Base-by-base conservation (phyloP, 352 stramenopile species). In the Globisporangium heterothallicum region DNA sequence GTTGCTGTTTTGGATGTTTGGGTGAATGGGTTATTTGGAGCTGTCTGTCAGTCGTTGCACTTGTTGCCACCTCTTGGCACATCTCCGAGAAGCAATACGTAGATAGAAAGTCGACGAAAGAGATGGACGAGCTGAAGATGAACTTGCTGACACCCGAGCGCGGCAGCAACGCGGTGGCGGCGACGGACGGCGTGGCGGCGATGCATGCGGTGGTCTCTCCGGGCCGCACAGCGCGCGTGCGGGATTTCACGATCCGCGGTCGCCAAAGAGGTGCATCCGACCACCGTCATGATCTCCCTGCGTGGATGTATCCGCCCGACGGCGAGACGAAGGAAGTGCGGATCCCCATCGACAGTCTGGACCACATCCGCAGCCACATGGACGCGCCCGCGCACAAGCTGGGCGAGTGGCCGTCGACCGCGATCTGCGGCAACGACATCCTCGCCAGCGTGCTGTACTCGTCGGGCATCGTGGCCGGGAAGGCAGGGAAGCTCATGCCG, bases 391-490 rank as follows among this genome's bases (percentile, higher is more conserved):
- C 64, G 25, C 55, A 66, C 13, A 53, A 65, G 52, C 64, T 96
- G 22, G 62, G 72, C 25, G 77, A 96, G 65, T 94, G 86, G 72
- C 75, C 77, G 26, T 87, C 88, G 13, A 97, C 89, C 5, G 82
- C 83, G 29, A 97, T 97, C 51, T 95, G 81, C 49, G 90, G 90
- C 12, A 97, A 97, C 53, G 89, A 97, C 46, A 95, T 97, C 52
- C 57, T 96, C n/a, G 82, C 78, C 34, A 95, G 78, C 49, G 87
- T 86, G 22, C 72, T 96, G 18, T 95, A 96, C 56, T 88, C 77
- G 19, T 77, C 77, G 13, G 76, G 74, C 16, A 82, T 88, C 16
- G 76, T 87, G 34, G 70, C 78, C 10, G 65, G 67, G 2, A 86
- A 83, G 54, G 84, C 86, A 5, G 87, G 86, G 7, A 94, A 88